phyloP scores from a whole-genome alignment of 2,329 filamentous ascomycete genomes.

The Pseudogymnoascus sp. region DNA sequence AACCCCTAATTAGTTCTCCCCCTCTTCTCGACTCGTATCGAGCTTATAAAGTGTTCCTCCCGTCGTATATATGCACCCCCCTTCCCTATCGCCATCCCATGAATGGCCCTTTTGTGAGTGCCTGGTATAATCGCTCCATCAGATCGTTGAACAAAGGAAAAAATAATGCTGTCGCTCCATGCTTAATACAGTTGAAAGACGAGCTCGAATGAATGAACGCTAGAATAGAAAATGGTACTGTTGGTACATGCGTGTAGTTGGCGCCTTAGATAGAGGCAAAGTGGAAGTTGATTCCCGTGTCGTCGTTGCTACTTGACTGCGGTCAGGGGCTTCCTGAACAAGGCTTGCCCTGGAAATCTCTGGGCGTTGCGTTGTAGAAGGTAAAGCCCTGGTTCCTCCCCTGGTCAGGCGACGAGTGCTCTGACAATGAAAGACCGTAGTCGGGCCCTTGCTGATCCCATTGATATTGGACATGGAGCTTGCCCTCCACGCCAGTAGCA shows the following conservation, averaged over 20 bases:
- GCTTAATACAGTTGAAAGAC: constrained; percentile 7
- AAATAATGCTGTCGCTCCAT: constrained; percentile 8
- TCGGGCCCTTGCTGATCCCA: constrained; percentile 3
- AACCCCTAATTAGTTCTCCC: constrained; percentile 3
- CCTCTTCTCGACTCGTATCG: neutral
- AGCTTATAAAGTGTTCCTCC: neutral
- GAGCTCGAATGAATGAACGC: constrained; percentile 6
- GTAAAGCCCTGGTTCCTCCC: neutral
- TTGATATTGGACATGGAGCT: constrained; percentile 6
- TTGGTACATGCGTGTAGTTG: constrained; percentile 1
- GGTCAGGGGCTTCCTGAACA: neutral
- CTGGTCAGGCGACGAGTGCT: neutral
- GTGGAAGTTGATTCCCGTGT: neutral
- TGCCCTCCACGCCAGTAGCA: neutral
- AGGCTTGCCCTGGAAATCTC: constrained; percentile 3
- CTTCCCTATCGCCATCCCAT: constrained; percentile 5
- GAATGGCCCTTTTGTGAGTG: constrained; percentile 10
- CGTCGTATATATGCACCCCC: constrained; percentile 6
- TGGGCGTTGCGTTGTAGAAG: neutral
- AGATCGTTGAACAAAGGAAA: constrained; percentile 10
- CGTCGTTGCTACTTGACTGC: neutral
- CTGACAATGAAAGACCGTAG: neutral
- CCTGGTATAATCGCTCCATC: constrained; percentile 10
- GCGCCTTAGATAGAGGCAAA: neutral
- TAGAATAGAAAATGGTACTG: constrained; percentile 2